Conservation (phyloP, 345 rosid species). For the Schrenkiella parvula region DNA sequence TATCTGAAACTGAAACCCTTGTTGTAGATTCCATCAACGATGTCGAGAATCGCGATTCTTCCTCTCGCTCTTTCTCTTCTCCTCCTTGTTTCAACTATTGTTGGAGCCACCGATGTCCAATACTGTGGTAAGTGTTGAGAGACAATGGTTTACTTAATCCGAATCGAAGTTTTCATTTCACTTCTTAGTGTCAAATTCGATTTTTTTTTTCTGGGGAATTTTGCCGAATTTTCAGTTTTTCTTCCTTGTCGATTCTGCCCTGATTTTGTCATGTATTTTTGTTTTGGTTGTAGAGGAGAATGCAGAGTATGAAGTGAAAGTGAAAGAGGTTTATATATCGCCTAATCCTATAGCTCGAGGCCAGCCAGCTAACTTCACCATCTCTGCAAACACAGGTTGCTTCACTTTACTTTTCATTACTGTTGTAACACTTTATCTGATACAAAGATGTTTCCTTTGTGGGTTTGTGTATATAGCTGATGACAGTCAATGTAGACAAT, state of each 20-base stretch:
- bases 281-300: conserved; percentile 61
- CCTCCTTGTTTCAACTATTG: background rate
- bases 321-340: conserved; percentile 51
- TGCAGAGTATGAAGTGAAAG: conserved; percentile 52
- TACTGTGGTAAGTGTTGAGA: conserved; percentile 22
- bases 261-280: background rate
- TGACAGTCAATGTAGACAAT: background rate
- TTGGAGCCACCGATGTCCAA: conserved; percentile 20
- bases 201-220: background rate
- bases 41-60: background rate
- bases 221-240: background rate
- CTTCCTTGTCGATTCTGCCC: background rate
- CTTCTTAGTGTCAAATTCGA: background rate
- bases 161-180: background rate
- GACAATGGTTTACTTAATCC: background rate
- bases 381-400: conserved; percentile 60
- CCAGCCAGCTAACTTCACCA: conserved; percentile 52
- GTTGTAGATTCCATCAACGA: conserved; percentile 5
- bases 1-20: background rate
- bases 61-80: background rate
- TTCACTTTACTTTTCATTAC: background rate
- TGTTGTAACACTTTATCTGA: background rate
- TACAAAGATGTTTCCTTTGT: background rate
- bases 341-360: conserved; percentile 63
- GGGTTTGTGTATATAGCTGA: background rate